Base-by-base conservation (phyloP, 176 grass and related monocot genomes). In the Triticum turgidum region DNA sequence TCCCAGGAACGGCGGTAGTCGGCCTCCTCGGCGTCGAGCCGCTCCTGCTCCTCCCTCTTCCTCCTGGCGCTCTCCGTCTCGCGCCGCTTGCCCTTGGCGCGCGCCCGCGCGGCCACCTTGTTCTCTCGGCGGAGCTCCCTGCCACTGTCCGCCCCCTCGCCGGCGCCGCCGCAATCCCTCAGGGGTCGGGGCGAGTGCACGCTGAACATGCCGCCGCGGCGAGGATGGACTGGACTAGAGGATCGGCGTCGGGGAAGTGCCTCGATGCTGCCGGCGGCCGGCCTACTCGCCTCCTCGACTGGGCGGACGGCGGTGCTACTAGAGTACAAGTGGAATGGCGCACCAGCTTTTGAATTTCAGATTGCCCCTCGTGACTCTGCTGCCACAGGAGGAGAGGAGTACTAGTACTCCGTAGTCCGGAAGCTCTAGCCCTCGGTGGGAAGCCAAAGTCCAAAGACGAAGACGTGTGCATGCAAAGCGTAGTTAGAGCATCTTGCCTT, bases 11-110 rank as follows among this genome's bases (percentile, higher is more conserved):
- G 41, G 22, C 22, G 41, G 71, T 74, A 74, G 22, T 74, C 41
- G n/a, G 71, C 71, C 41, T 74, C 71, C 22, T 37, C 67, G 8
- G 71, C 71, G 12, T 49, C 71, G 22, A 47, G 71, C 71, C 41
- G 71, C 71, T 74, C 71, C 44, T 76, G 44, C 73, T 76, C 44
- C 44, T 29, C 41, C 42, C 72, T 75, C 70, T 75, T 75, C 42
- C 6, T 75, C 41, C 6, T 75, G 22, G 72, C 41, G 12, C 21
- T 6, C 42, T 13, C 41, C 72, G 42, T 75, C 42, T 49, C 72
- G 72, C 22, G 72, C n/a, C 20, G 42, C 42, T 49, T 49, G 72
- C 21, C 27, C 66, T 75, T 75, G 12, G 22, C 72, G 22, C 72
- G 41, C 66, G 15, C 9, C 15, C 66, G 32, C 22, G 41, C 11